phyloP scores from a whole-genome alignment of 768 basidiomycete genomes.

The Naematelia encephala region DNA sequence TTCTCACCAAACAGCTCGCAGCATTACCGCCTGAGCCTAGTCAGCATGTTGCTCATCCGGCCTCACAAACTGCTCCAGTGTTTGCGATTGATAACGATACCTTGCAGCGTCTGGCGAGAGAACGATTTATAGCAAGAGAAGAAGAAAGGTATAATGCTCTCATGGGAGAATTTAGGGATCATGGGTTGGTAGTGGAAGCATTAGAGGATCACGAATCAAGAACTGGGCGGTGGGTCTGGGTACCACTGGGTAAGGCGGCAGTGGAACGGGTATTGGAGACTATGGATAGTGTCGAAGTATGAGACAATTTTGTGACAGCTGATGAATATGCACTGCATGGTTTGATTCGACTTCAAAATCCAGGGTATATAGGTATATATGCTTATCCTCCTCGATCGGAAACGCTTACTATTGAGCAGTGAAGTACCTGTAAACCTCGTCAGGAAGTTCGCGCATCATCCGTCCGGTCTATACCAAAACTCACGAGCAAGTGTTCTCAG shows the following conservation, averaged over 20 bases:
- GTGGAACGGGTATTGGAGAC: conserved; percentile 53
- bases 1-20: conserved; percentile 68
- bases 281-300: conserved; percentile 32
- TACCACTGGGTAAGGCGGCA: conserved; percentile 76
- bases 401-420: conserved; percentile 4
- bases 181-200: conserved; percentile 67
- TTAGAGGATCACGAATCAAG: conserved; percentile 53
- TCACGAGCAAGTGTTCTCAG: conserved; percentile 30
- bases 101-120: conserved; percentile 59
- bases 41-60: conserved; percentile 52
- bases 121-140: conserved; percentile 82
- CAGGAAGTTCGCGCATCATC: not conserved
- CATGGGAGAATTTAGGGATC: conserved; percentile 87
- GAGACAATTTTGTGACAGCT: not conserved
- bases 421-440: conserved; percentile 7
- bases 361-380: not conserved
- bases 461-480: not conserved
- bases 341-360: not conserved
- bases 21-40: conserved; percentile 53
- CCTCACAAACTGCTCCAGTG: conserved; percentile 64
- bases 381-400: not conserved
- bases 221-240: conserved; percentile 70
- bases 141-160: conserved; percentile 78
- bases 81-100: conserved; percentile 56
- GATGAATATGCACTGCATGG: too few relatives aligned